A percentile compares a stretch with the other conserved stretches of the same genome.
Conservation (phyloP, 2,329 filamentous ascomycete genomes). For the Amylocarpus encephaloides region DNA sequence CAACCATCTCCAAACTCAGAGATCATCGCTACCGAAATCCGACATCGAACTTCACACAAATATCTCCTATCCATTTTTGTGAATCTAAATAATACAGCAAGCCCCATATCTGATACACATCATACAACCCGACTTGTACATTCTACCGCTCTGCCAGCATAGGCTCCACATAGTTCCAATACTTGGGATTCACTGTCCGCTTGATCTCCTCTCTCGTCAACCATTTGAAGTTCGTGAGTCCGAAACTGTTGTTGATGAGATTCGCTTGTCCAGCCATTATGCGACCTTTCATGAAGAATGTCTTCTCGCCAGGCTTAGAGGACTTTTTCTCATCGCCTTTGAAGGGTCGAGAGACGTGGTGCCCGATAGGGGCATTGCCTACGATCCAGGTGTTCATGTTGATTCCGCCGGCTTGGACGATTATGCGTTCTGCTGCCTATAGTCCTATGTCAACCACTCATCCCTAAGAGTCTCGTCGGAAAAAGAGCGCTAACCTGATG, state of each 20-base stretch:
- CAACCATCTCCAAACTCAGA: background rate
- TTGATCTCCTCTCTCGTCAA: conserved; percentile 82
- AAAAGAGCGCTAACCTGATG: conserved; percentile 62
- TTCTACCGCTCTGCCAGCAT: conserved; percentile 74
- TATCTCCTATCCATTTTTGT: background rate
- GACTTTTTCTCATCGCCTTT: conserved; percentile 36
- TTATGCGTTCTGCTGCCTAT: conserved; percentile 75
- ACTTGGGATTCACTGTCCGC: conserved; percentile 56
- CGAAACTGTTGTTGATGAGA: conserved; percentile 63
- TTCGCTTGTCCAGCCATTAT: conserved; percentile 97
- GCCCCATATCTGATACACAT: background rate
- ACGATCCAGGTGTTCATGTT: conserved; percentile 99
- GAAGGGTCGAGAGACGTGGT: conserved; percentile 54
- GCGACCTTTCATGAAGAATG: conserved; percentile 91
- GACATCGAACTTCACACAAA: background rate
- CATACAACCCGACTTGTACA: background rate
- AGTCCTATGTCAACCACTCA: conserved; percentile 4
- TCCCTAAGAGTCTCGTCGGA: background rate
- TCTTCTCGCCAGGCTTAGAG: conserved; percentile 46
- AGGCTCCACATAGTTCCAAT: conserved; percentile 70
- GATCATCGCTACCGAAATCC: background rate
- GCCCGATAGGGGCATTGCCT: conserved; percentile 80
- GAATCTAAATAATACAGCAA: background rate
- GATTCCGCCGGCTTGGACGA: conserved; percentile 70
- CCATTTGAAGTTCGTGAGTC: conserved; percentile 84